Conservation (phyloP, 208 protist species). For the Leishmania guyanensis region DNA sequence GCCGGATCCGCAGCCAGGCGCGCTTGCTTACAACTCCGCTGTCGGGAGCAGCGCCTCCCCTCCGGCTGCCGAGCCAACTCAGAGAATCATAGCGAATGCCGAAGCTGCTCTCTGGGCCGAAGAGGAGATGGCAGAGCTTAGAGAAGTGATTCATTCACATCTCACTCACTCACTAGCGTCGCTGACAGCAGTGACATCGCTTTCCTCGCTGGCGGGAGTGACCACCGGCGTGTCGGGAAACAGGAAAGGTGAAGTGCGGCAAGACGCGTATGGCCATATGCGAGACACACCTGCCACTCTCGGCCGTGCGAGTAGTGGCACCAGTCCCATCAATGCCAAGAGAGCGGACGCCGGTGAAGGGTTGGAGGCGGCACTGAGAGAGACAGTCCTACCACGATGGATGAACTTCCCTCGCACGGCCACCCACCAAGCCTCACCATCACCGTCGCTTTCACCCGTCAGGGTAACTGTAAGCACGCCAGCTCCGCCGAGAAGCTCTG, state of each 20-base stretch:
- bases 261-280: neutral
- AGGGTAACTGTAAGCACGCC: neutral
- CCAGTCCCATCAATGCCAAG: neutral
- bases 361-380: neutral
- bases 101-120: neutral
- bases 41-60: neutral
- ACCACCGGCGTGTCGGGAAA: neutral
- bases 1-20: neutral
- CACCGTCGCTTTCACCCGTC: neutral
- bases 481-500: neutral
- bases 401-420: neutral
- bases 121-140: constrained; percentile 13
- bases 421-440: neutral
- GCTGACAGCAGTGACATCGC: neutral
- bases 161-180: neutral
- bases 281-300: neutral
- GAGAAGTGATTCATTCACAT: constrained; percentile 6
- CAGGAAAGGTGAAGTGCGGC: neutral
- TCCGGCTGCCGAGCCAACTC: neutral
- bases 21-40: neutral
- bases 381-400: constrained; percentile 6
- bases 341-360: neutral
- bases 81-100: neutral
- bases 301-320: neutral
- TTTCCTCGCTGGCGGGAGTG: neutral